Percentiles rank a stretch among this genome's conserved stretches.
These are phyloP conservation scores for Cystoisospora suis DNA, from an alignment of 169 alveolate species.

Conservation along the genomic window DNA sequence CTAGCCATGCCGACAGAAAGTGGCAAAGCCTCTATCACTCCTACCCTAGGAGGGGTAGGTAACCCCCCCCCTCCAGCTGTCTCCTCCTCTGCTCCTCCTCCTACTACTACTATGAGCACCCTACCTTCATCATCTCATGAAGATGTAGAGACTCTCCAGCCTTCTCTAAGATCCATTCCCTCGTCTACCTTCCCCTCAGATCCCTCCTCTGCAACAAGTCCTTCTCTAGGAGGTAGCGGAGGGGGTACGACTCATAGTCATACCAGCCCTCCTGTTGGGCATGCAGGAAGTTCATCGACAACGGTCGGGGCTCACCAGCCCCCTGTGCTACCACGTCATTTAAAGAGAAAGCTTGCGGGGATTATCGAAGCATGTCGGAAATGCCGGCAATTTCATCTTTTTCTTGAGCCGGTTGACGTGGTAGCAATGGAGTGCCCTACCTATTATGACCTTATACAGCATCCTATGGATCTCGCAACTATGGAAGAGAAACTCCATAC, in stretches of 20 bases:
- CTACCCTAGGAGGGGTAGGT: neutral
- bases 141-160: neutral
- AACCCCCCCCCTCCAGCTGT: neutral
- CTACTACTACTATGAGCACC: neutral
- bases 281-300: too few species aligned
- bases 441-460: slow-evolving; percentile 45
- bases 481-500: slow-evolving; percentile 62
- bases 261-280: too few species aligned
- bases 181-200: too few species aligned
- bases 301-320: too few species aligned
- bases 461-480: slow-evolving; percentile 63
- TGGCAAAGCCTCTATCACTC: neutral
- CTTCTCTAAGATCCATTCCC: too few species aligned
- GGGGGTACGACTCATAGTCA: too few species aligned
- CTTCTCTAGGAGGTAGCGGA: too few species aligned
- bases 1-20: too few species aligned
- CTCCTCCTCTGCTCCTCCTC: neutral
- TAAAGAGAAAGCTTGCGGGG: slow-evolving; percentile 59
- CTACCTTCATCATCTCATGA: neutral
- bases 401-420: slow-evolving; percentile 59
- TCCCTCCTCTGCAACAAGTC: too few species aligned
- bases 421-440: slow-evolving; percentile 66
- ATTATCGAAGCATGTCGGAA: slow-evolving; percentile 61
- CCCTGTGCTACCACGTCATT: slow-evolving; percentile 55
- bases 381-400: slow-evolving; percentile 45